Base-by-base conservation (phyloP, 129 eudicot genomes). In the Arctium minus region DNA sequence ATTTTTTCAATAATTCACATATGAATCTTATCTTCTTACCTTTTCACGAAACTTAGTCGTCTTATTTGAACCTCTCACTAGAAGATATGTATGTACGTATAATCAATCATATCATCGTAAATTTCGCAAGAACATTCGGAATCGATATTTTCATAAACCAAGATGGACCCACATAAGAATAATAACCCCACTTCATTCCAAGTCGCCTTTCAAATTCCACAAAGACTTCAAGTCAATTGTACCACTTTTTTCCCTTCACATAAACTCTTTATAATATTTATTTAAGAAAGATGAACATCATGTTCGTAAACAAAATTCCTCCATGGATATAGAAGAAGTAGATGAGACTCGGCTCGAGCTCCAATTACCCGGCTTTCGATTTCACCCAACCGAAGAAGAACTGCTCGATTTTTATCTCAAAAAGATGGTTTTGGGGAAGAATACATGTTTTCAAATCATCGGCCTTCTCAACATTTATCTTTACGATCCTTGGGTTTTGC, bases 361-460 rank as follows among this genome's bases (percentile, higher is more conserved):
- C 56, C 82, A 86, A 7, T 80, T 94, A 73, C 98, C 97, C 0
- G 98, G 98, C 29, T 94, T 94, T 67, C 89, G 98, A 22, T 94
- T 94, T 73, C 97, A 94, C 72, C 98, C 98, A 0, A 94, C 94
- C 1, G 98, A 94, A 62, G 97, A 94, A 84, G 98, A 94, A 88
- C 89, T 94, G 15, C 76, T 94, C 5, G 89, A 81, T 3, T 94
- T 90, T 84, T 94, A 94, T 88, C 97, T 94, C n/a, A 91, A 79
- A 38, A 83, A 81, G 48, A 87, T 78, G 85, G 81, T 92, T 2
- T 72, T 75, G 1, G 97, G 92, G 7, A 92, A 88, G 22, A 86
- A 86, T 38, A 42, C 86, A 6, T 85, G 88, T 46, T 73, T 29
- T 15, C 88, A 92, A 50, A 83, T 94, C 77, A 94, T 94, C 71